A percentile compares a stretch with the other conserved stretches of the same genome.
Evolutionary conservation across 2,329 filamentous ascomycete species (phyloP).

Genomic region (Trichoderma hamatum): DNA sequence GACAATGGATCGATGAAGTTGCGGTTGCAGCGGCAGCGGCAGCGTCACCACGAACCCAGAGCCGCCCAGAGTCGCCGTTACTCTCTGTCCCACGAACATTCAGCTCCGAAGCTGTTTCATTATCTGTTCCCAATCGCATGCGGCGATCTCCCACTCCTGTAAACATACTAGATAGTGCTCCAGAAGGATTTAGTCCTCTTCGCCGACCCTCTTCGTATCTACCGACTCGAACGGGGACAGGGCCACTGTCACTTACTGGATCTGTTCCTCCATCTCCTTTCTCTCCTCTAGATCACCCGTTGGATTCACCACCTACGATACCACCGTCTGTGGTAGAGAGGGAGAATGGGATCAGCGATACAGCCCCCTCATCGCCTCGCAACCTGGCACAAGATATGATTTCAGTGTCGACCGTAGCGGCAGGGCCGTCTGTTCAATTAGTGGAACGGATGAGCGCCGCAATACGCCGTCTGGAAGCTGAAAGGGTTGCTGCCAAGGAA

Average conservation of each 20-base stretch:
- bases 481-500: constrained; percentile 86
- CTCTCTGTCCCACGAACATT: constrained; percentile 56
- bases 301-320: constrained; percentile 40
- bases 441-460: constrained; percentile 95
- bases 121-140: constrained; percentile 45
- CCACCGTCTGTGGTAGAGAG: constrained; percentile 49
- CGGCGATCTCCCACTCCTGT: constrained; percentile 48
- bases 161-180: constrained; percentile 49
- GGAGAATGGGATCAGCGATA: constrained; percentile 56
- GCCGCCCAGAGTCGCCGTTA: constrained; percentile 58
- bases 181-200: constrained; percentile 45
- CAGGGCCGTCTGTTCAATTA: constrained; percentile 90
- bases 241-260: constrained; percentile 43
- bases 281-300: constrained; percentile 49
- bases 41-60: constrained; percentile 49
- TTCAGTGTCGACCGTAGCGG: constrained; percentile 84
- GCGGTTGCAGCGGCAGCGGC: constrained; percentile 40
- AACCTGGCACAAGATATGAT: constrained; percentile 81
- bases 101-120: constrained; percentile 57
- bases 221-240: constrained; percentile 47
- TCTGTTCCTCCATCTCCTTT: constrained; percentile 49
- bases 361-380: constrained; percentile 59
- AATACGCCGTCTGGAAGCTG: constrained; percentile 85
- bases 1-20: constrained; percentile 58
- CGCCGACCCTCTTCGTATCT: constrained; percentile 58